Evolutionary conservation across 176 grass and related monocot genomes (phyloP), one percentile per base, ranked within the genome.

Genomic region (Eleusine coracana): DNA sequence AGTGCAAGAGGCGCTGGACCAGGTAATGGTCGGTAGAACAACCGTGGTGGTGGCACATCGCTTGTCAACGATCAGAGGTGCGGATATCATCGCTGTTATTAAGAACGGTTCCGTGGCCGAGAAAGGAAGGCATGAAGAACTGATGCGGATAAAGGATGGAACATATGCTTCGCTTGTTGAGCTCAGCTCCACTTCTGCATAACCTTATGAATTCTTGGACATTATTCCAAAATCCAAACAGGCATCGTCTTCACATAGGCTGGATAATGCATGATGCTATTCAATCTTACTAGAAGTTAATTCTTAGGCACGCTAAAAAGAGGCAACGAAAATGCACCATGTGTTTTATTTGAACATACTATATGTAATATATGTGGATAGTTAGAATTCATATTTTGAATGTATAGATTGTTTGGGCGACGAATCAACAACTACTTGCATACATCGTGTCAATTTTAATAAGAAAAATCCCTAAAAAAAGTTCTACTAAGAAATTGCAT

Each of bases 1-100:
- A 2, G 91, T 97, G 69, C 94, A 97, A 70, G 91, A 97, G 77
- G 91, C 94, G 8, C 78, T 97, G 45, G 91, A 97, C 71, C 34
- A 64, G 13, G 94, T 89, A 51, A 88, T 90, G 85, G 76, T 88
- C 0, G 87, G 89, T 17, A 71, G 85, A 49, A 94, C 89, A 2
- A 92, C 89, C 0, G 46, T 91, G 44, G 85, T 94, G 21, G 89
- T 97, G 63, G 94, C 91, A 10, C 94, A 97, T 70, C 87, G 89
- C 1, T 45, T 97, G 48, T 90, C 89, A 0, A 94, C 94, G 0
- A 83, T 97, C 58, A 89, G 74, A 74, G 87, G 89, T 0, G 86
- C 91, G 2, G 87, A 92, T 6, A 84, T 88, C 42, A 97, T 93
- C 25, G 82, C 60, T 7, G 85, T 97, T 7, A 28, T 97, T 9